These are phyloP conservation scores for Cornus kousa DNA, from an alignment of 148 eudicot genomes.

Conservation along the genomic window DNA sequence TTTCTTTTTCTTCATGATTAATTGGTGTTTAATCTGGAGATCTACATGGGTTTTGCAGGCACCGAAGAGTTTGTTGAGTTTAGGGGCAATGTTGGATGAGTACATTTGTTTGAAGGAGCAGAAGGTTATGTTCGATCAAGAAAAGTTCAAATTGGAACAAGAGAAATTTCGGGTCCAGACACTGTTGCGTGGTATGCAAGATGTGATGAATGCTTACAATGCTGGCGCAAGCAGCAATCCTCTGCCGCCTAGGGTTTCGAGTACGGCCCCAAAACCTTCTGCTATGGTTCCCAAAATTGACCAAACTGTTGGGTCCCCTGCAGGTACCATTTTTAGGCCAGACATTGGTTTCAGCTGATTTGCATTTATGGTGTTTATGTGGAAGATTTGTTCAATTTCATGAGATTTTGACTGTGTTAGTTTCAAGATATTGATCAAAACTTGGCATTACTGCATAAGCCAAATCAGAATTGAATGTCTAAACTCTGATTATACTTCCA, in stretches of 20 bases:
- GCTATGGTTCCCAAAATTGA: constrained; percentile 13
- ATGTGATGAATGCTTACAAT: constrained; percentile 64
- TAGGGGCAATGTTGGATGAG: constrained; percentile 69
- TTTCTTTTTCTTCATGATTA: too few species aligned
- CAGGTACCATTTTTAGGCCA: constrained; percentile 29
- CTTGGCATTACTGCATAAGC: too few species aligned
- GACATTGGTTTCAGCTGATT: too few species aligned
- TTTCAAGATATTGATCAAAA: too few species aligned
- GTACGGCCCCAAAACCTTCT: constrained; percentile 18
- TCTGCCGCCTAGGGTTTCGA: constrained; percentile 16
- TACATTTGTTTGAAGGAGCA: constrained; percentile 76
- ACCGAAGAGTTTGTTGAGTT: constrained; percentile 60
- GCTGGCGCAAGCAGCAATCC: constrained; percentile 4
- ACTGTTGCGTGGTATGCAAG: constrained; percentile 70
- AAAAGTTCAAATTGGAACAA: constrained; percentile 48
- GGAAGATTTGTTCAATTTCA: too few species aligned
- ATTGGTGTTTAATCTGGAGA: background rate
- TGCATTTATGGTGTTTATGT: too few species aligned
- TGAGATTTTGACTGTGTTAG: too few species aligned
- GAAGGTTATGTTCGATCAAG: constrained; percentile 59
- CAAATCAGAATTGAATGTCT: too few species aligned
- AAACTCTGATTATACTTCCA: too few species aligned
- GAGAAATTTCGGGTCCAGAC: constrained; percentile 59
- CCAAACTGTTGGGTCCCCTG: constrained; percentile 16
- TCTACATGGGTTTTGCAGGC: constrained; percentile 35